Evolutionary conservation across 108 stramenopile genomes (phyloP).

Genomic region (Schizochytrium sp.): DNA sequence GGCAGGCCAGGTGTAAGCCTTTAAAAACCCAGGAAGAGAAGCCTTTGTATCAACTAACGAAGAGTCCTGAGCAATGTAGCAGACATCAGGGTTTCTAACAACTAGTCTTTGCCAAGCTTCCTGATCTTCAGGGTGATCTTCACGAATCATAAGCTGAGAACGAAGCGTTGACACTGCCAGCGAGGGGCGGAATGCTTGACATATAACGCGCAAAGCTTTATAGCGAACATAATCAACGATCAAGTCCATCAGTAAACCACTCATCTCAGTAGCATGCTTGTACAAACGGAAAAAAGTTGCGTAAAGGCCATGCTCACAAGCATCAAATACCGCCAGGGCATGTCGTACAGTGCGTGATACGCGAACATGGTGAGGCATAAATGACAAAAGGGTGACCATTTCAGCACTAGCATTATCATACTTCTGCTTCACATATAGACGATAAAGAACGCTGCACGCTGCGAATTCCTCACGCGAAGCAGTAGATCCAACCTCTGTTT

Average conservation of each 20-base stretch:
- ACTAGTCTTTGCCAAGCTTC: slow-evolving; percentile 12
- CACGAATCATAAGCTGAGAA: neutral
- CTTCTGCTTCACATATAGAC: slow-evolving; percentile 71
- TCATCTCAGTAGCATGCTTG: neutral
- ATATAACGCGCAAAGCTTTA: slow-evolving; percentile 19
- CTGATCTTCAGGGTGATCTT: neutral
- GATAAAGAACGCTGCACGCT: slow-evolving; percentile 76
- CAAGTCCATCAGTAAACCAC: slow-evolving; percentile 20
- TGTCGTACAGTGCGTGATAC: neutral
- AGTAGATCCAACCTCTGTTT: neutral
- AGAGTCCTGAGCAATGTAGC: neutral
- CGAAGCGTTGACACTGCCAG: neutral
- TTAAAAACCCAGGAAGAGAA: neutral
- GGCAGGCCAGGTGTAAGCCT: slow-evolving; percentile 41
- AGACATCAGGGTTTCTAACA: neutral
- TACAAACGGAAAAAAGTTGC: neutral
- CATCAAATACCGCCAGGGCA: slow-evolving; percentile 27
- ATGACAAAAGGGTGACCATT: neutral
- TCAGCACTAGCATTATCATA: slow-evolving; percentile 20
- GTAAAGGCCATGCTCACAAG: neutral
- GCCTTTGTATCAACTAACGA: slow-evolving; percentile 13
- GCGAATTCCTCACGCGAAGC: slow-evolving; percentile 71
- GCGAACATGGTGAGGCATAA: neutral
- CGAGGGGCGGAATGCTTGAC: slow-evolving; percentile 1
- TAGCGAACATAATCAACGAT: slow-evolving; percentile 41